Evolutionary conservation across 148 eudicot genomes (phyloP).

Genomic region (Camellia lanceoleosa): DNA sequence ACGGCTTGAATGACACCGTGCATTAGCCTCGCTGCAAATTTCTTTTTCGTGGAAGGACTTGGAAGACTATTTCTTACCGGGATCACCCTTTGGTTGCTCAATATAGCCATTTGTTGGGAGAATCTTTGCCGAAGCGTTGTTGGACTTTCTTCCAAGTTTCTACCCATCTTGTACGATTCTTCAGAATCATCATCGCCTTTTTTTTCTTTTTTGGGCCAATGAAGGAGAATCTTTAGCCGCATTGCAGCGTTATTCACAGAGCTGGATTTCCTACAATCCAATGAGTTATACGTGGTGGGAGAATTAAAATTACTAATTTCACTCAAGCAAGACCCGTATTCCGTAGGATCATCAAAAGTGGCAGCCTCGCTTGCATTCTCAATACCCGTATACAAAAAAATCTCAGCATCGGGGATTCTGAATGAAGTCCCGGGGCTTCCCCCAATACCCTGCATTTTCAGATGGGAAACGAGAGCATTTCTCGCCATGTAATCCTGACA

Average conservation of each 20-base stretch:
- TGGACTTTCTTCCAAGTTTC: constrained; percentile 25
- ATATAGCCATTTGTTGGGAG: constrained; percentile 23
- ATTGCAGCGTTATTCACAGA: constrained; percentile 35
- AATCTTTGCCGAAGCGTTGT: constrained; percentile 54
- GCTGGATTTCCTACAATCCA: constrained; percentile 24
- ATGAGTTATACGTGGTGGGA: constrained; percentile 8
- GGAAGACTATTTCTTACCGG: constrained; percentile 29
- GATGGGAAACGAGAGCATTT: constrained; percentile 35
- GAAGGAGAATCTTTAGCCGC: constrained; percentile 47
- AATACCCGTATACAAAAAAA: constrained; percentile 38
- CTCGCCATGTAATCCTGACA: constrained; percentile 30
- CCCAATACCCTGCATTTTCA: constrained; percentile 54
- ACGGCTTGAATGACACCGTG: constrained; percentile 62
- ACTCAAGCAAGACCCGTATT: constrained; percentile 44
- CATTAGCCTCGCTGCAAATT: constrained; percentile 46
- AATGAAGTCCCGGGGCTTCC: constrained; percentile 84
- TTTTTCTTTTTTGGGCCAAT: constrained; percentile 40
- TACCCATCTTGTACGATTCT: constrained; percentile 12
- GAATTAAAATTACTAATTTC: constrained; percentile 36
- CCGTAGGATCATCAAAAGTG: constrained; percentile 29
- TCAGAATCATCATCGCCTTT: constrained; percentile 25
- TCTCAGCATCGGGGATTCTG: constrained; percentile 68
- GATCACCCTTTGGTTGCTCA: constrained; percentile 39
- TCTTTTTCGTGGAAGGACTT: constrained; percentile 48
- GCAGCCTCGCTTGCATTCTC: constrained; percentile 19